These are phyloP conservation scores for Oidiodendron maius DNA, from an alignment of 495 filamentous ascomycete genomes.

Conservation along the genomic window DNA sequence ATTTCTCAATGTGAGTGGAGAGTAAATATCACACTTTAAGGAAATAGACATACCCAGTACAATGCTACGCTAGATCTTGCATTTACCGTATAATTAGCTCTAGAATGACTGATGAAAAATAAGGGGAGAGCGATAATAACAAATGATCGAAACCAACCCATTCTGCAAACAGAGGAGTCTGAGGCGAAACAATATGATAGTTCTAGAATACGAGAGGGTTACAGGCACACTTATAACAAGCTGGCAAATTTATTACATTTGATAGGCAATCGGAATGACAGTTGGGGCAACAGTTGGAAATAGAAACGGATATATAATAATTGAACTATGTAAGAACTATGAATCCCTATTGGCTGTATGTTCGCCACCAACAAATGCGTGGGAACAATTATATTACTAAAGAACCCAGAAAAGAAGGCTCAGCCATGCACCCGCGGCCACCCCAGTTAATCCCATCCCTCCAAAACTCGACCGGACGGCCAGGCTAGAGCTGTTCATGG, in stretches of 20 bases:
- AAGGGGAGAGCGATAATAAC: background rate
- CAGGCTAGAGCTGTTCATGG: no score
- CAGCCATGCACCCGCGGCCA: no score
- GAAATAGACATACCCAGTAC: slow-evolving; percentile 40
- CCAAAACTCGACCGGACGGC: no score
- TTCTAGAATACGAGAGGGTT: background rate
- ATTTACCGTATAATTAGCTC: background rate
- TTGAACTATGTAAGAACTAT: background rate
- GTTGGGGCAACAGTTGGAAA: background rate
- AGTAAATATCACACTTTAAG: background rate
- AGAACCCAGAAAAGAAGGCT: no score
- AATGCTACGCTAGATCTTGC: slow-evolving; percentile 39
- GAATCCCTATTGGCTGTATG: background rate
- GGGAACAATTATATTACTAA: no score
- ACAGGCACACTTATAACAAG: background rate
- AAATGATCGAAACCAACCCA: background rate
- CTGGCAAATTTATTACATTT: background rate
- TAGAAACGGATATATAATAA: background rate
- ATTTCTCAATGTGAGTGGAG: background rate
- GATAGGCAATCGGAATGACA: no score
- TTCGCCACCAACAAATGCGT: background rate
- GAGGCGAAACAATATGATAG: background rate
- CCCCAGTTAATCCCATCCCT: no score
- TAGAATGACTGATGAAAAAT: background rate
- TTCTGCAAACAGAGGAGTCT: background rate